Percentiles rank a stretch among this genome's conserved stretches.
Conservation (phyloP, 2,329 filamentous ascomycete genomes). For the Fusarium heterosporum region DNA sequence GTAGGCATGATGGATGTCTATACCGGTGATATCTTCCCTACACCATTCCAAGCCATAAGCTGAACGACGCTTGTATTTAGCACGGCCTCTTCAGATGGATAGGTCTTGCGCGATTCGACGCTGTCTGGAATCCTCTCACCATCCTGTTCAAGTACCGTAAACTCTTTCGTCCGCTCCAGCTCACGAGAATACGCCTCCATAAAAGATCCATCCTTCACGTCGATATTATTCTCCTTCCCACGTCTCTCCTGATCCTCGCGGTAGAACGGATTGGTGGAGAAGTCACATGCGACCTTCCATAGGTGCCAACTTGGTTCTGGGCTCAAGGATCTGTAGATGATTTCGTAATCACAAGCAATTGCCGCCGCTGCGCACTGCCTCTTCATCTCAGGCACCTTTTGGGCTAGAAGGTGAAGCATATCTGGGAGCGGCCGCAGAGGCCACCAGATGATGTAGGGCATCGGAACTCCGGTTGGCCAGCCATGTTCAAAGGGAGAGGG, state of each 20-base stretch:
- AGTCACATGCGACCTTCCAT: not conserved
- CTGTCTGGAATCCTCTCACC: not conserved
- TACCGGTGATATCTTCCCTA: not conserved
- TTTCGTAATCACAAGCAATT: slow-evolving; percentile 2
- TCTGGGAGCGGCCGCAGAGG: not conserved
- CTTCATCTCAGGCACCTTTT: slow-evolving; percentile 7
- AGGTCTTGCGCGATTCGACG: not conserved
- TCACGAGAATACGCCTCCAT: not conserved
- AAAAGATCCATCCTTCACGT: not conserved
- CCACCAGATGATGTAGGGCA: slow-evolving; percentile 23
- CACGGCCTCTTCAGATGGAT: not conserved
- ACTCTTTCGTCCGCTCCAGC: not conserved
- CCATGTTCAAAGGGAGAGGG: not conserved
- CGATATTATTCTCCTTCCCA: not conserved
- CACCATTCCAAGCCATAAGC: not conserved
- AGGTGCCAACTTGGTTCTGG: slow-evolving; percentile 2
- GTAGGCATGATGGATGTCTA: too few species aligned
- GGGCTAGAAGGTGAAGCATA: not conserved
- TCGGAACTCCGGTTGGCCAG: not conserved
- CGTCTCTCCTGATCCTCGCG: slow-evolving; percentile 7
- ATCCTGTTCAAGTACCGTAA: not conserved
- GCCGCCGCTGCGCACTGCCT: not conserved
- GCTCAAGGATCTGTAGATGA: not conserved
- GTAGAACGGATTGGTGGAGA: not conserved
- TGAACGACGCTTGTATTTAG: not conserved